phyloP scores from a whole-genome alignment of 2,329 filamentous ascomycete genomes.

The Aspergillus felis region DNA sequence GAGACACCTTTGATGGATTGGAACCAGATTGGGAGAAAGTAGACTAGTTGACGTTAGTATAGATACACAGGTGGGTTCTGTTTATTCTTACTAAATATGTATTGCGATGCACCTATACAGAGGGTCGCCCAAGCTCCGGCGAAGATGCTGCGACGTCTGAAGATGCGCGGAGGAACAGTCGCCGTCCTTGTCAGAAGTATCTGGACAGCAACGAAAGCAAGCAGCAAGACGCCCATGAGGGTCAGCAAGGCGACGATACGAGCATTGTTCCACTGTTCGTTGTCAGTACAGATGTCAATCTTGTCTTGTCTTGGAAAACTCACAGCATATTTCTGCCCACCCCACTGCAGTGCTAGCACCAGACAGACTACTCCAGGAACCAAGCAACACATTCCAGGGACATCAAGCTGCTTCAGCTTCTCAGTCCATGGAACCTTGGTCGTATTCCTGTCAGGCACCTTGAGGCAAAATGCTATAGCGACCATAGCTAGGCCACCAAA shows the following conservation, averaged over 20 bases:
- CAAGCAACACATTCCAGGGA: background rate
- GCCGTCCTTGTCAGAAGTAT: background rate
- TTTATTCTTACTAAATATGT: background rate
- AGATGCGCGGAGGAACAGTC: constrained; percentile 15
- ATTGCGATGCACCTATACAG: background rate
- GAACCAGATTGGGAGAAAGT: background rate
- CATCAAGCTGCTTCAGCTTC: background rate
- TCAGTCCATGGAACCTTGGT: background rate
- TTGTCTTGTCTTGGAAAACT: background rate
- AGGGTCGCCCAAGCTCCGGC: constrained; percentile 1
- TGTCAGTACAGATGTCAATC: background rate
- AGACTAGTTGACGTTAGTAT: background rate
- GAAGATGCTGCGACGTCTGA: constrained; percentile 10
- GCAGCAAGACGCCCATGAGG: background rate
- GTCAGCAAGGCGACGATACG: background rate
- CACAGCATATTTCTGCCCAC: background rate
- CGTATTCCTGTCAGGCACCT: background rate
- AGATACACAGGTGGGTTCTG: background rate
- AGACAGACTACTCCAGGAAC: background rate
- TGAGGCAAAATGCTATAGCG: background rate
- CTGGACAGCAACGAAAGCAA: constrained; percentile 3
- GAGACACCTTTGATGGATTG: background rate
- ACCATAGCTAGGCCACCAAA: constrained; percentile 1
- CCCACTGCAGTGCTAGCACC: background rate
- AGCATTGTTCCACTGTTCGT: background rate